Evolutionary conservation across 768 basidiomycete species (phyloP).

Genomic region (Phaeotremella skinneri): DNA sequence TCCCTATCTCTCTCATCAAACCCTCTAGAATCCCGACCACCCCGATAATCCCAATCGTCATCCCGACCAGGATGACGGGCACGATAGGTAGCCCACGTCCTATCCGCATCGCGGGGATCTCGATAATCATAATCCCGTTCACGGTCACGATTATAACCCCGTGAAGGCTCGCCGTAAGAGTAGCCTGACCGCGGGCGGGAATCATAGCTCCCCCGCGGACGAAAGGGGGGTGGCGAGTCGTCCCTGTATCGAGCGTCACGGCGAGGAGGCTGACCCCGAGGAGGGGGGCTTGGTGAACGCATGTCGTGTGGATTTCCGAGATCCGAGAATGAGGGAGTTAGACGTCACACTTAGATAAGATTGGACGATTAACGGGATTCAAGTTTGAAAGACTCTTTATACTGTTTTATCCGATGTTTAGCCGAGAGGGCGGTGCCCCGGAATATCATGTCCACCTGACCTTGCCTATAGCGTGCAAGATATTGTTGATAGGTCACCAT

Average conservation of each 20-base stretch:
- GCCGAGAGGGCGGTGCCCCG: too few species aligned
- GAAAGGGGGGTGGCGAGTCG: not conserved
- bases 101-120: constrained; percentile 6
- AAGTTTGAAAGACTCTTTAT: too few species aligned
- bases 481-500: not conserved
- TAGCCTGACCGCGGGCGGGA: not conserved
- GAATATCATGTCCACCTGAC: constrained; percentile 29
- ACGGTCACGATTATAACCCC: constrained; percentile 1
- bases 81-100: constrained; percentile 16
- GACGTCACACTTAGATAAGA: too few species aligned
- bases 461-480: not conserved
- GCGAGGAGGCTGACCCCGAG: not conserved
- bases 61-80: constrained; percentile 7
- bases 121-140: constrained; percentile 6
- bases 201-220: not conserved
- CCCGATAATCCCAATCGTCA: constrained; percentile 17
- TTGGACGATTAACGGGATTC: too few species aligned
- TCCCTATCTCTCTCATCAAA: constrained; percentile 7
- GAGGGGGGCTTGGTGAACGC: constrained; percentile 22
- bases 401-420: constrained; percentile 18
- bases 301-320: not conserved
- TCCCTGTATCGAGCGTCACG: not conserved
- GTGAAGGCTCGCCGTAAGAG: constrained; percentile 13
- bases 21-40: not conserved
- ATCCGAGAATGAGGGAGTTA: not conserved